Evolutionary conservation across 202 grass and related monocot species (phyloP).

Genomic region (Carex arenaria): DNA sequence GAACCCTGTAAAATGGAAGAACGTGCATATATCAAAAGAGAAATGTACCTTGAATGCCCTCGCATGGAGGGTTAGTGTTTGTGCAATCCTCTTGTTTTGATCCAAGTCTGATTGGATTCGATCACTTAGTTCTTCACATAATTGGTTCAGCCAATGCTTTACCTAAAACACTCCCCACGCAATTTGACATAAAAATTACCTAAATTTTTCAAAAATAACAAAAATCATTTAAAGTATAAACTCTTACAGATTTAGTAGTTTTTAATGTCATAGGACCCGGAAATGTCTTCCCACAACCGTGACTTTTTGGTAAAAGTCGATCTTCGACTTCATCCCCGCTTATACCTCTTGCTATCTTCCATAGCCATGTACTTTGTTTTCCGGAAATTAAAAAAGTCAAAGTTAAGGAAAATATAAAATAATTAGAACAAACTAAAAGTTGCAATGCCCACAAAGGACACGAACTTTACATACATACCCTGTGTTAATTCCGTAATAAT

Average conservation of each 20-base stretch:
- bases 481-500: slow-evolving; percentile 78
- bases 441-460: neutral
- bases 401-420: neutral
- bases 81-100: slow-evolving; percentile 81
- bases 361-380: slow-evolving; percentile 71
- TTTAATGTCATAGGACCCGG: slow-evolving; percentile 79
- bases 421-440: slow-evolving; percentile 14
- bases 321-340: slow-evolving; percentile 89
- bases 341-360: slow-evolving; percentile 90
- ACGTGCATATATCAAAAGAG: neutral
- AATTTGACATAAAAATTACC: neutral
- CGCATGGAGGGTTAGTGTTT: slow-evolving; percentile 71
- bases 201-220: neutral
- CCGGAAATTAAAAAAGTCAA: neutral
- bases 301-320: slow-evolving; percentile 86
- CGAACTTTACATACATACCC: slow-evolving; percentile 34
- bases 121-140: slow-evolving; percentile 92
- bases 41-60: slow-evolving; percentile 68
- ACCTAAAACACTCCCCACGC: slow-evolving; percentile 39
- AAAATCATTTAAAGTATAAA: neutral
- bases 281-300: slow-evolving; percentile 98
- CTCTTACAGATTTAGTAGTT: slow-evolving; percentile 42
- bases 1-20: neutral
- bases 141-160: slow-evolving; percentile 71
- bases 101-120: slow-evolving; percentile 74